Evolutionary conservation across 371 early-diverging fungal species (phyloP).

Genomic region (Lichtheimia ramosa): DNA sequence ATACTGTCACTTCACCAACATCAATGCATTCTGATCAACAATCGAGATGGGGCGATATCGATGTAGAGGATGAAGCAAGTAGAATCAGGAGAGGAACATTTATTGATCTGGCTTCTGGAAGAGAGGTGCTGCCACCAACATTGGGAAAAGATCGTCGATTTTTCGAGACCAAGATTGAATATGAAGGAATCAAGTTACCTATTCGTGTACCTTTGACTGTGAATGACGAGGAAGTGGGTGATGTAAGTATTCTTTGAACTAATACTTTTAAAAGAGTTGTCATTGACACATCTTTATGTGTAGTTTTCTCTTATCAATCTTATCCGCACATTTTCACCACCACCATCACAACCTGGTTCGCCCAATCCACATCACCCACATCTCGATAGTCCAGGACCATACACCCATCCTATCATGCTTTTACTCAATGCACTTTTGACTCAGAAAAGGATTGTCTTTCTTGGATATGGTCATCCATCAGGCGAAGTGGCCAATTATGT

Average conservation of each 20-base stretch:
- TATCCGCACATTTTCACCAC: slow-evolving; percentile 67
- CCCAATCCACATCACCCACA: slow-evolving; percentile 84
- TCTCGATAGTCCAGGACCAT: slow-evolving; percentile 77
- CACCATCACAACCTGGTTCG: slow-evolving; percentile 45
- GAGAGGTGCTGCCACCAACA: slow-evolving; percentile 35
- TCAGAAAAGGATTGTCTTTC: slow-evolving; percentile 91
- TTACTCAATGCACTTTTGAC: slow-evolving; percentile 87
- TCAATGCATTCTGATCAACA: slow-evolving; percentile 15
- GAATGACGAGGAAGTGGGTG: slow-evolving; percentile 90
- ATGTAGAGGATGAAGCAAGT: slow-evolving; percentile 22
- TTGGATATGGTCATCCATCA: slow-evolving; percentile 88
- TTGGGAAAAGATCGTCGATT: slow-evolving; percentile 83
- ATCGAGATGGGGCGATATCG: slow-evolving; percentile 13
- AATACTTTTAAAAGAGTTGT: neutral
- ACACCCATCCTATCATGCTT: slow-evolving; percentile 84
- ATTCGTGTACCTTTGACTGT: slow-evolving; percentile 85
- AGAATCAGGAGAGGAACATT: slow-evolving; percentile 47
- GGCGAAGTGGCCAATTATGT: slow-evolving; percentile 94
- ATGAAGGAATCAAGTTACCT: slow-evolving; percentile 80
- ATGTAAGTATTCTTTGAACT: slow-evolving; percentile 52
- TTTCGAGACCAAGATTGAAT: slow-evolving; percentile 82
- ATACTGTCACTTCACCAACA: slow-evolving; percentile 16
- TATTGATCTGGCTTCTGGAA: slow-evolving; percentile 55
- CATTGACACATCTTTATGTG: neutral
- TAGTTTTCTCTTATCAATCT: slow-evolving; percentile 82